These are phyloP conservation scores for Phylloporus arenicola DNA, from an alignment of 768 basidiomycete species.

Conservation along the genomic window DNA sequence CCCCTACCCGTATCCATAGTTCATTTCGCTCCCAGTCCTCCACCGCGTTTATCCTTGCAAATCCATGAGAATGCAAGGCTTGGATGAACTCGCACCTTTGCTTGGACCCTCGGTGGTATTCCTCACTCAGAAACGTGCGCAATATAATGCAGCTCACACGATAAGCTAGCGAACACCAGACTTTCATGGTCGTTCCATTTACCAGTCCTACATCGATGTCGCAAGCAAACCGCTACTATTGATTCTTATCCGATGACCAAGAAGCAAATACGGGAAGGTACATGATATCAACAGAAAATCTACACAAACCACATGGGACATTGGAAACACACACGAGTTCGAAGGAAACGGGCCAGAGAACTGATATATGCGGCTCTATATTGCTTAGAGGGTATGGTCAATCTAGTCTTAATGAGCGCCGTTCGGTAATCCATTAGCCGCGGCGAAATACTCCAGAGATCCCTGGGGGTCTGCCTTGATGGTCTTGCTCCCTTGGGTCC, in stretches of 20 bases:
- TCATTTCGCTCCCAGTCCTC: background rate
- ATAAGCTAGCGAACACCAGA: background rate
- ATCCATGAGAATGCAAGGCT: background rate
- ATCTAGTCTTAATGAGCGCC: constrained; percentile 44
- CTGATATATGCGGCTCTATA: no score
- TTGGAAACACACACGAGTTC: no score
- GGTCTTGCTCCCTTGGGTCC: constrained; percentile 78
- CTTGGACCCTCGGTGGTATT: background rate
- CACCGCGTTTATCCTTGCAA: background rate
- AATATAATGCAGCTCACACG: background rate
- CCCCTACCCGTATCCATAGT: background rate
- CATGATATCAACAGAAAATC: background rate
- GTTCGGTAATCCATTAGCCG: constrained; percentile 32
- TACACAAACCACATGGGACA: background rate
- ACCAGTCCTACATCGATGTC: background rate
- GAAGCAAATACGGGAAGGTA: no score
- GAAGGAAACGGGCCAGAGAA: no score
- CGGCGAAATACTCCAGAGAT: constrained; percentile 68
- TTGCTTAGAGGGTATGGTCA: background rate
- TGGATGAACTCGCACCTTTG: background rate
- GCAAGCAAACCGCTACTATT: background rate
- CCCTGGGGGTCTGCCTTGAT: constrained; percentile 75
- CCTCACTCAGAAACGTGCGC: background rate
- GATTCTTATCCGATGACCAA: background rate
- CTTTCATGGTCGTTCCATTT: no score